Percentiles rank a stretch among this genome's conserved stretches.
Evolutionary conservation across 257 asterid genomes (phyloP).

Genomic region (Coffea eugenioides): DNA sequence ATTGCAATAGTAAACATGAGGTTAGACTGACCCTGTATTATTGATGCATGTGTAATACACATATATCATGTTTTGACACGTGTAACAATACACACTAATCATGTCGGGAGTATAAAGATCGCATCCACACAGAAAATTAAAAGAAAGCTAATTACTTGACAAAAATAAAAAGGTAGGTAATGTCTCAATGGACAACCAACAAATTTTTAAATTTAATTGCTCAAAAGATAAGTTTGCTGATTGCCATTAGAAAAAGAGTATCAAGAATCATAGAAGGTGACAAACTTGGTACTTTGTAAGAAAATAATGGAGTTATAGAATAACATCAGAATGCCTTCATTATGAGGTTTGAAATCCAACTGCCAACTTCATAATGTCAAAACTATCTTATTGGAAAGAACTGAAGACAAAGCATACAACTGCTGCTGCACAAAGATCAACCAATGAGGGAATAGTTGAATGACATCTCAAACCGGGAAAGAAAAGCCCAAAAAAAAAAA

Average conservation of each 20-base stretch:
- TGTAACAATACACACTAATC: not conserved
- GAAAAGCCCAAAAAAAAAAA: not conserved
- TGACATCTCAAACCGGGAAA: not conserved
- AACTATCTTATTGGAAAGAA: not conserved
- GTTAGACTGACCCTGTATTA: not conserved
- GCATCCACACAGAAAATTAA: not conserved
- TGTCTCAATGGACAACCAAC: not conserved
- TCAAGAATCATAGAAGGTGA: not conserved
- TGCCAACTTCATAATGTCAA: not conserved
- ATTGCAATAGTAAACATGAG: not conserved
- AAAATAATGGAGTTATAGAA: not conserved
- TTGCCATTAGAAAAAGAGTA: not conserved
- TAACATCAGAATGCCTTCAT: not conserved
- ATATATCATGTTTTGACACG: not conserved
- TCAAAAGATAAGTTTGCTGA: not conserved
- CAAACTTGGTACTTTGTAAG: not conserved
- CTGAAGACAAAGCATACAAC: not conserved
- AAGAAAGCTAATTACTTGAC: not conserved
- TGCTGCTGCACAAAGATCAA: not conserved
- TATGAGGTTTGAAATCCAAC: not conserved
- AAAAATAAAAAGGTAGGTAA: not conserved
- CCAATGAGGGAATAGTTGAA: not conserved
- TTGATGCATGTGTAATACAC: too few relatives aligned
- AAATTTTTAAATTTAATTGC: too few relatives aligned
- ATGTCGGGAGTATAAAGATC: not conserved